These are phyloP conservation scores for Amyloporia xantha DNA, from an alignment of 768 basidiomycete genomes.

Conservation along the genomic window DNA sequence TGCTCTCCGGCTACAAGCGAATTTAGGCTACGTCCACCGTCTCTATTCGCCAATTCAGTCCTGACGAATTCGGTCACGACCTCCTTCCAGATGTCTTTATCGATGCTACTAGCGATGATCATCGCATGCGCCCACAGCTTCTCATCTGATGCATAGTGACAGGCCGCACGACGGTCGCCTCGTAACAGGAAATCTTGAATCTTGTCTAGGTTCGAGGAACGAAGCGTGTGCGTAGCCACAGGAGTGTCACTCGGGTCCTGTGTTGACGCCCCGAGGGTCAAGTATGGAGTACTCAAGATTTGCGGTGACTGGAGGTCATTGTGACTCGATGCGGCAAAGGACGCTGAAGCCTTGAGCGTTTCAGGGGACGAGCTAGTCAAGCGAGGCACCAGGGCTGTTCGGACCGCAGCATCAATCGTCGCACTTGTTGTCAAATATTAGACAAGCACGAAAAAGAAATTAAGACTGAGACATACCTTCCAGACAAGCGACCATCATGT, in stretches of 20 bases:
- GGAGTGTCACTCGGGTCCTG: neutral
- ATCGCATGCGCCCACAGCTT: constrained; percentile 95
- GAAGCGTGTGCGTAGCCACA: constrained; percentile 27
- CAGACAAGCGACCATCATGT: constrained; percentile 81
- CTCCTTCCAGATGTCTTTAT: constrained; percentile 91
- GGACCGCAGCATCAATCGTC: constrained; percentile 67
- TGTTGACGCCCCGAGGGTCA: neutral
- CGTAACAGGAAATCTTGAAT: constrained; percentile 75
- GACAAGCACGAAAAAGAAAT: neutral
- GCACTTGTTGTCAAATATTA: constrained; percentile 42
- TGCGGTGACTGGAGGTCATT: neutral
- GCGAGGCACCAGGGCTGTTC: constrained; percentile 62
- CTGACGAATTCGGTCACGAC: constrained; percentile 81
- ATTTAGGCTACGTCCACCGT: neutral
- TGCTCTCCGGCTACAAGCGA: neutral
- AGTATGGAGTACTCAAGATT: constrained; percentile 10
- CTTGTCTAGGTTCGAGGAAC: constrained; percentile 60
- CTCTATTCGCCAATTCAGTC: constrained; percentile 57
- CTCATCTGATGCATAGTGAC: constrained; percentile 81
- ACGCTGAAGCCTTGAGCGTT: constrained; percentile 10
- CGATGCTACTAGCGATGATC: constrained; percentile 87
- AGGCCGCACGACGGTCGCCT: constrained; percentile 83
- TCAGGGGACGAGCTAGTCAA: constrained; percentile 25
- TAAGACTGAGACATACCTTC: constrained; percentile 54
- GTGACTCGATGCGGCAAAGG: constrained; percentile 1